phyloP scores from a whole-genome alignment of 495 filamentous ascomycete genomes.

The Penicillium steckii region DNA sequence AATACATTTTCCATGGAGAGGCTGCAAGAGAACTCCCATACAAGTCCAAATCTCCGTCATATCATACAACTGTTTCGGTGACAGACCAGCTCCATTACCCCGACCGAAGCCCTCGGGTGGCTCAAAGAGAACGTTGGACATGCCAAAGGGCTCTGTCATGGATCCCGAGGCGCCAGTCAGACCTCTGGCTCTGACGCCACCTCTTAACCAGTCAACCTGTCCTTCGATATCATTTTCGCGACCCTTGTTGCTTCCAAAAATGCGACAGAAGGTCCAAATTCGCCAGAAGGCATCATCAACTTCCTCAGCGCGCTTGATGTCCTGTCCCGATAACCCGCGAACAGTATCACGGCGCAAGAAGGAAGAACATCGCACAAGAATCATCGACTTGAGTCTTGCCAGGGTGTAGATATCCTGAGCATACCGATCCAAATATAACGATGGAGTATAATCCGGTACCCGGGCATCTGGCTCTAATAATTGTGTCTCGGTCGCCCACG shows the following conservation, averaged over 20 bases:
- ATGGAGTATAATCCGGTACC: conserved; percentile 57
- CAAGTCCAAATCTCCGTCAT: conserved; percentile 70
- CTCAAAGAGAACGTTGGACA: conserved; percentile 54
- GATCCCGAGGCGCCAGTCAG: conserved; percentile 23
- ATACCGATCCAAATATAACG: conserved; percentile 55
- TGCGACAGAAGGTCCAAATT: conserved; percentile 68
- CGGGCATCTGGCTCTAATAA: conserved; percentile 44
- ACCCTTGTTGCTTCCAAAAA: conserved; percentile 59
- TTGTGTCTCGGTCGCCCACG: conserved; percentile 47
- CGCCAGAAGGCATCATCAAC: conserved; percentile 69
- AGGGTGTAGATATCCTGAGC: conserved; percentile 58
- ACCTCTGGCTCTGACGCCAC: conserved; percentile 49
- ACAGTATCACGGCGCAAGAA: conserved; percentile 60
- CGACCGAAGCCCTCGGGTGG: conserved; percentile 57
- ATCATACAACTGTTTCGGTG: conserved; percentile 57
- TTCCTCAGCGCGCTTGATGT: conserved; percentile 48
- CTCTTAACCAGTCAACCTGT: conserved; percentile 65
- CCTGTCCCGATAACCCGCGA: conserved; percentile 50
- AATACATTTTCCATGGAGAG: conserved; percentile 54
- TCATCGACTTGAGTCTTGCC: conserved; percentile 57
- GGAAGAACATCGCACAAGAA: conserved; percentile 56
- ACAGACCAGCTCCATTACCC: conserved; percentile 57
- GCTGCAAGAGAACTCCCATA: conserved; percentile 55
- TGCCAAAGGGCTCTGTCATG: conserved; percentile 48
- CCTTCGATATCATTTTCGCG: conserved; percentile 62